Base-by-base conservation (phyloP, 768 basidiomycete genomes). In the Phlebiopsis flavidoalba region DNA sequence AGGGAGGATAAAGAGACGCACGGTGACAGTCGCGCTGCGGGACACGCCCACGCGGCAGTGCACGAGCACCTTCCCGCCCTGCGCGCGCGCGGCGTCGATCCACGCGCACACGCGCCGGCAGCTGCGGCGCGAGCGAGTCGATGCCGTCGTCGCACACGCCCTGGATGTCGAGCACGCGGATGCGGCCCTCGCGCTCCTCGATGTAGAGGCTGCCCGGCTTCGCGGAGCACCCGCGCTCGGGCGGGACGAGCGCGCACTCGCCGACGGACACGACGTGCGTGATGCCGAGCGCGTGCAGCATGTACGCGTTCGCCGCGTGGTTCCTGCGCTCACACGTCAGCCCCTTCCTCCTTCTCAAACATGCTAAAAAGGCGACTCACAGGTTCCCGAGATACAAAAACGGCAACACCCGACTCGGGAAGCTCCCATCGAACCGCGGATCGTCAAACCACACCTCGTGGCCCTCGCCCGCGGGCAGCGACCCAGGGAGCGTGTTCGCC, bases 1-100 rank as follows among this genome's bases (percentile, higher is more conserved):
- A 53, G 49, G 37, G 60, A 36, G 47, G 21, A 21, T 64, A 48
- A 53, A 55, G 15, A 59, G 22, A 83, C 86, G 72, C 67, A 88
- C 87, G 63, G 91, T 91, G 62, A 98, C 94, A 35, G 93, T 96
- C 31, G 96, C 95, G 69, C 90, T 93, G 62, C 96, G 78, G 48
- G 89, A 92, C 47, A 98, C 96, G n/a, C 96, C 96, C n/a, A 98
- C 96, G n/a, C 95, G 83, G 73, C 96, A 98, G 73, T 98, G 96
- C 8, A 98, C 94, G 55, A 98, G 80, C 36, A 96, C 88, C 69
- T 91, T 90, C 2, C 96, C 96, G 7, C 95, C 95, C 53, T 86
- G 82, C 36, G 76, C 73, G 45, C 93, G 77, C 47, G 94, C 96
- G 54, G 83, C 80, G 67, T 96, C 93, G 66, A 98, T 98, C 92